Evolutionary conservation across 305 asterid species (phyloP), one percentile per base, ranked within the genome.

Genomic region (Stenogyne calaminthoides): DNA sequence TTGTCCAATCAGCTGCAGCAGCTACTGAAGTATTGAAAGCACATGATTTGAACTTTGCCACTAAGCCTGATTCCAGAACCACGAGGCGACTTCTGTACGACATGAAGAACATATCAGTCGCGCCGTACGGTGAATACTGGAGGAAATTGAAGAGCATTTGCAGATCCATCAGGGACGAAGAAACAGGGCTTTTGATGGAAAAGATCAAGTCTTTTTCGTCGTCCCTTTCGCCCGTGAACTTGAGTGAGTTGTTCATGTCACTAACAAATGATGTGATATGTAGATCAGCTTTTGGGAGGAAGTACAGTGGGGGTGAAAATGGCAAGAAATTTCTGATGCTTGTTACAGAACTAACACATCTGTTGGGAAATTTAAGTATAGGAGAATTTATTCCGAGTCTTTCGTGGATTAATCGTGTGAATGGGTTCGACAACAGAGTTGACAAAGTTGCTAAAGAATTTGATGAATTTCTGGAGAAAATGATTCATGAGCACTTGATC

Each of bases 221-320:
- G 5, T 36, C 19, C 14, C 6, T 16, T 1, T 71, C 63, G 4
- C 20, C 55, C 1, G 77, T 82, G 57, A 46, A 85, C 56, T 67
- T 84, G 78, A 84, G 82, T 47, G 82, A 79, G 4, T 0, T 79
- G 73, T 79, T 88, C 37, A 6, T 51, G 29, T 20, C 76, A n/a
- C 7, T 82, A 0, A 67, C 80, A 0, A 84, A 85, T 58, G 75
- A 76, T 49, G 64, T 88, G 42, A 73, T 81, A 0, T 80, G 87
- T 2, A 81, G 89, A 42, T 80, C 85, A 0, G 84, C 85, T 0
- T 80, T 85, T 1, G 89, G 93, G n/a, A 84, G 79, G 79, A 84
- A 81, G 64, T 82, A 72, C 39, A 57, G 84, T 15, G 86, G 58
- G 65, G 88, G 83, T 22, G 78, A 76, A 37, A 56, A 14, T 1